Evolutionary conservation across 2,329 filamentous ascomycete genomes (phyloP).

Genomic region (Dryadomyces quercus-mongolicae): DNA sequence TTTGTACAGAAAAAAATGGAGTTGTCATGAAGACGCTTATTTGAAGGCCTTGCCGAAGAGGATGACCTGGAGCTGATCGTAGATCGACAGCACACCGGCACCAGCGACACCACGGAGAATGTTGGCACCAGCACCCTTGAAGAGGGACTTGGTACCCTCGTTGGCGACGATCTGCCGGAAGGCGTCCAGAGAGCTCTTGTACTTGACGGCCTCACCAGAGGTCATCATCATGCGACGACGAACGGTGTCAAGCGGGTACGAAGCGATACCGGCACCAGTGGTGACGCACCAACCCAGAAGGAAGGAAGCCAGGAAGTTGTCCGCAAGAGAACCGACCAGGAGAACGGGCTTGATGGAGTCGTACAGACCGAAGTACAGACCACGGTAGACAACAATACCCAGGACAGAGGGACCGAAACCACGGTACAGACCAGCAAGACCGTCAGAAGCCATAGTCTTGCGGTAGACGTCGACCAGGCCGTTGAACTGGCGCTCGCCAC

Average conservation of each 20-base stretch:
- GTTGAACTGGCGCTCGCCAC: constrained; percentile 99
- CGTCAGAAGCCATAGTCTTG: constrained; percentile 98
- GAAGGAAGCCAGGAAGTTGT: constrained; percentile 99
- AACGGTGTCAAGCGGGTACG: constrained; percentile 99
- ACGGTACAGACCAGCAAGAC: constrained; percentile 99
- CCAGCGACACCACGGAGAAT: constrained; percentile 99
- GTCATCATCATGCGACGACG: constrained; percentile 99
- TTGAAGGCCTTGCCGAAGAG: constrained; percentile 99
- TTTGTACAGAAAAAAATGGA: constrained; percentile 16
- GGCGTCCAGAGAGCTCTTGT: constrained; percentile 92
- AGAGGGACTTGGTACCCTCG: constrained; percentile 97
- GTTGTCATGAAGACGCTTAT: constrained; percentile 18
- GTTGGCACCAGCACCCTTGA: constrained; percentile 99
- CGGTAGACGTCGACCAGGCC: constrained; percentile 98
- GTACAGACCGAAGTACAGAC: constrained; percentile 99
- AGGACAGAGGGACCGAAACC: constrained; percentile 99
- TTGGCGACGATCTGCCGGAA: constrained; percentile 92
- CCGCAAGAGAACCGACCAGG: constrained; percentile 80
- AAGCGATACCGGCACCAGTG: constrained; percentile 99
- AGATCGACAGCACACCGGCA: constrained; percentile 99
- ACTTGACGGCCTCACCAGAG: constrained; percentile 95
- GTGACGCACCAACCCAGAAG: constrained; percentile 96
- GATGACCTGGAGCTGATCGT: constrained; percentile 98
- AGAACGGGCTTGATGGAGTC: constrained; percentile 99
- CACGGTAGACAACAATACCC: constrained; percentile 99